phyloP scores from a whole-genome alignment of 192 early-diverging fungal genomes.

The Dispira simplex region DNA sequence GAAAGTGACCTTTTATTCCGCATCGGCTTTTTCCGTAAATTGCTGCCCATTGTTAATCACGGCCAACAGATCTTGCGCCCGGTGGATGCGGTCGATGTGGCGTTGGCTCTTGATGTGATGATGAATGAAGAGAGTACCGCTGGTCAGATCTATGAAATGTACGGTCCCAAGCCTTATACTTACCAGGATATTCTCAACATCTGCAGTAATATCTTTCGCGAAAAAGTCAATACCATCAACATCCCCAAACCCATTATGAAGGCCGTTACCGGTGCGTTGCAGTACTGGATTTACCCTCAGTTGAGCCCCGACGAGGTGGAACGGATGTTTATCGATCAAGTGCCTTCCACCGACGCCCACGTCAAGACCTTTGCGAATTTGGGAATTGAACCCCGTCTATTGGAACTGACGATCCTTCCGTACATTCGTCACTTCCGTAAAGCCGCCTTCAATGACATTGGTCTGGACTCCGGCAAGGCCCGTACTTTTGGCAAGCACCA shows the following conservation, averaged over 20 bases:
- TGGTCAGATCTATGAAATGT: slow-evolving; percentile 84
- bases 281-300: slow-evolving; percentile 58
- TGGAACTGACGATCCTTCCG: slow-evolving; percentile 69
- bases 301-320: slow-evolving; percentile 80
- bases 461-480: slow-evolving; percentile 15
- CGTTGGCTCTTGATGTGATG: slow-evolving; percentile 61
- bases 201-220: slow-evolving; percentile 40
- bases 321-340: slow-evolving; percentile 58
- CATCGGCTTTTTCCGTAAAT: slow-evolving; percentile 42
- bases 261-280: slow-evolving; percentile 38
- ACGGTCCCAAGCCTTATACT: slow-evolving; percentile 60
- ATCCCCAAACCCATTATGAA: slow-evolving; percentile 62
- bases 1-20: slow-evolving; percentile 91
- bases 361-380: slow-evolving; percentile 77
- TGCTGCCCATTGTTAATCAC: slow-evolving; percentile 23
- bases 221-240: slow-evolving; percentile 42
- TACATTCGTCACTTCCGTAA: slow-evolving; percentile 74
- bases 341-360: slow-evolving; percentile 33
- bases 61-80: slow-evolving; percentile 25
- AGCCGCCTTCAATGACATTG: slow-evolving; percentile 38
- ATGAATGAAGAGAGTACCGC: slow-evolving; percentile 50
- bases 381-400: slow-evolving; percentile 58
- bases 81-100: slow-evolving; percentile 68
- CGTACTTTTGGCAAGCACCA: slow-evolving; percentile 11
- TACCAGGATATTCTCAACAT: slow-evolving; percentile 57